Evolutionary conservation across 441 rosid species (phyloP), one percentile per base, ranked within the genome.

Genomic region (Viola pubescens): DNA sequence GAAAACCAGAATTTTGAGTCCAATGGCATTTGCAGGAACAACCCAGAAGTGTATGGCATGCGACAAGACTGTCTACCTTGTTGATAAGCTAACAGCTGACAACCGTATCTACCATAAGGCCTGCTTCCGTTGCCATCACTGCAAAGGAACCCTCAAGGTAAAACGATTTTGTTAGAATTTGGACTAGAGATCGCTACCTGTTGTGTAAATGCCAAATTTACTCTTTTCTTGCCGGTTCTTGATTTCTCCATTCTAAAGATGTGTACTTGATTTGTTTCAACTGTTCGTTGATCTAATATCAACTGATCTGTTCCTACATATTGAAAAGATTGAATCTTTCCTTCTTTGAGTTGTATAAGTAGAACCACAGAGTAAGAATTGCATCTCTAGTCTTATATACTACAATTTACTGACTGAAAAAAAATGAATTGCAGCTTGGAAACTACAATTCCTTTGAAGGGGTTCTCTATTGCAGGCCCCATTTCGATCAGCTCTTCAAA

Each of bases 31-130:
- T 70, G 97, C 96, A 75, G 98, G 98, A 77, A 92, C 97, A 65
- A 87, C 88, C 61, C 97, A 92, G 83, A 92, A 89, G 75, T 92
- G 98, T 73, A 92, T 83, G 96, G 94, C 98, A 11, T 89, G 98
- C 61, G 97, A 86, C 68, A 92, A 89, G 79, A 92, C 98, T 34
- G 94, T 92, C 38, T 92, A 92, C 66, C 86, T 89, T 39, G 98
- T 92, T 8, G 98, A 89, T 62, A 87, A 87, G 84, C 70, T 92
- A 64, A 86, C 98, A 4, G 97, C 98, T 11, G 98, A 92, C 65
- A 92, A 87, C 65, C 82, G 98, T 19, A 65, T 79, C 40, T 92
- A 81, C 64, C 98, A 92, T 79, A 89, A 89, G 81, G 89, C 97
- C 47, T 92, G 98, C 76, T 92, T 92, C 82, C 74, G 98, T 52